Conservation (phyloP, 345 rosid species). For the Pelargonium nanum region DNA sequence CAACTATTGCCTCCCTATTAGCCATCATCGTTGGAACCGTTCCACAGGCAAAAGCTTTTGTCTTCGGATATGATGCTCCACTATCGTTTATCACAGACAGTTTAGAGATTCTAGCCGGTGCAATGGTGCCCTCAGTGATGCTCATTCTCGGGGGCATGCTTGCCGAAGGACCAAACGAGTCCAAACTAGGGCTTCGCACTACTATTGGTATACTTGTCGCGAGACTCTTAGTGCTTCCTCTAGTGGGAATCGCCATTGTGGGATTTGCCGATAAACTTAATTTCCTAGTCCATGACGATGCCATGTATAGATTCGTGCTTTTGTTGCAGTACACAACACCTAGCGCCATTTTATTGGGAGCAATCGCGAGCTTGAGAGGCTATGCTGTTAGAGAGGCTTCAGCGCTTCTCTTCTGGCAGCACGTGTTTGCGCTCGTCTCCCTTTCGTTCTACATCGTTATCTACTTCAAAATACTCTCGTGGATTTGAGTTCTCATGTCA, state of each 20-base stretch:
- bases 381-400: conserved; percentile 85
- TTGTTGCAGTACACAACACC: conserved; percentile 86
- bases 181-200: conserved; percentile 68
- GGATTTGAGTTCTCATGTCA: conserved; percentile 15
- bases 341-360: conserved; percentile 83
- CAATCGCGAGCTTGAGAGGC: conserved; percentile 82
- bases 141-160: conserved; percentile 94
- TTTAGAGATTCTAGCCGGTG: conserved; percentile 68
- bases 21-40: conserved; percentile 71
- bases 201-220: conserved; percentile 64
- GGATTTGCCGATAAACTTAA: conserved; percentile 42
- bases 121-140: conserved; percentile 96
- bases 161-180: conserved; percentile 82
- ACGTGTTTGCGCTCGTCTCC: conserved; percentile 62
- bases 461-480: conserved; percentile 51
- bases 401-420: conserved; percentile 93
- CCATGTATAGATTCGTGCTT: conserved; percentile 72
- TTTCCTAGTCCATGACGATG: conserved; percentile 43
- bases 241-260: conserved; percentile 66
- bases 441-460: conserved; percentile 57
- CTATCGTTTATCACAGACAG: conserved; percentile 78
- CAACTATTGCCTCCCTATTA: conserved; percentile 74
- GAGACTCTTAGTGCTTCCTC: conserved; percentile 77
- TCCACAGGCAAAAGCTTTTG: conserved; percentile 55
- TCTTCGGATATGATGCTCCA: conserved; percentile 76